Conservation (phyloP, 345 rosid species). For the Erysimum cheiranthoides region DNA sequence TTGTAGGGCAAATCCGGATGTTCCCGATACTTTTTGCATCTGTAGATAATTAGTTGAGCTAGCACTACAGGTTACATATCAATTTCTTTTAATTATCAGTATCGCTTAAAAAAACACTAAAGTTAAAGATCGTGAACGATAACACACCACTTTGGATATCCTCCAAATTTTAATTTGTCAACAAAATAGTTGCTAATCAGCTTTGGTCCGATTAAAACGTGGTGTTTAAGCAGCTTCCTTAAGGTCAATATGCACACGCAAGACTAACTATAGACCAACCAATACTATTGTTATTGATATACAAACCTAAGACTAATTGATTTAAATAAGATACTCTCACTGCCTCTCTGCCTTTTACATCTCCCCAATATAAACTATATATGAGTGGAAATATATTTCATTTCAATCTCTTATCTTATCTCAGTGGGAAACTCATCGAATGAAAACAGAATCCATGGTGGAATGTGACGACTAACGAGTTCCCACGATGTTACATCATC, state of each 20-base stretch:
- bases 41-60: background rate
- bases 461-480: conserved; percentile 2
- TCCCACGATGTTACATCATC: conserved; percentile 22
- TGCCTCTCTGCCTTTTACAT: conserved; percentile 6
- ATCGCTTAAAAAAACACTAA: background rate
- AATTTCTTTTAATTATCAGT: background rate
- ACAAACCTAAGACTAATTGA: conserved; percentile 7
- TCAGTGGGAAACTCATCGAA: conserved; percentile 30
- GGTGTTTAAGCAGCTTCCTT: background rate
- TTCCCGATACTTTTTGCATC: too few relatives aligned
- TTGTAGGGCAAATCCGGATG: too few relatives aligned
- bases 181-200: background rate
- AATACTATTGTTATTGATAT: background rate
- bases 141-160: background rate
- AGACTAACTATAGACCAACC: conserved; percentile 4
- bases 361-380: conserved; percentile 3
- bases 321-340: conserved; percentile 10
- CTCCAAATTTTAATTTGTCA: background rate
- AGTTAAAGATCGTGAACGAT: background rate
- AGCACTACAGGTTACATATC: background rate
- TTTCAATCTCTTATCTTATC: conserved; percentile 1
- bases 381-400: conserved; percentile 23
- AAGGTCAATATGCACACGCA: conserved; percentile 5
- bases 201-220: background rate
- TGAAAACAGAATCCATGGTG: conserved; percentile 1